These are phyloP conservation scores for Flaveria ramosissima DNA, from an alignment of 129 eudicot species.

Conservation along the genomic window DNA sequence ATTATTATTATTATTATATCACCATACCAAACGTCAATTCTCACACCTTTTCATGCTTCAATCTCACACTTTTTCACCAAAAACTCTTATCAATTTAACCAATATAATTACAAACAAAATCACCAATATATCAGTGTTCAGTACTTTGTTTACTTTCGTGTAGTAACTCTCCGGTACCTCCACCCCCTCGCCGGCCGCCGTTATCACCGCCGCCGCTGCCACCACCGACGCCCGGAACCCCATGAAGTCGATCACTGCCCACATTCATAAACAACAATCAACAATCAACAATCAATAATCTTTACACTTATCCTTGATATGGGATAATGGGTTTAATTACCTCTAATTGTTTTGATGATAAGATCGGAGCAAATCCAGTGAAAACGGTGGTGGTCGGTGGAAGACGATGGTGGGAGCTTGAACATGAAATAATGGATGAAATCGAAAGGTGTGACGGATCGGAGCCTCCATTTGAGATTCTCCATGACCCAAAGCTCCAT, in stretches of 20 bases:
- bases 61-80: conserved; percentile 15
- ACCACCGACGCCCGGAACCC: conserved; percentile 50
- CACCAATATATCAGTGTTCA: neutral
- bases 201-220: conserved; percentile 61
- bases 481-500: conserved; percentile 69
- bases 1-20: too few species aligned
- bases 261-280: conserved; percentile 12
- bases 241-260: conserved; percentile 49
- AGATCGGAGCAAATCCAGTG: conserved; percentile 45
- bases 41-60: conserved; percentile 29
- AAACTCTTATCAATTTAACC: neutral
- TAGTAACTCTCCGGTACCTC: conserved; percentile 42
- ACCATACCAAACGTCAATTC: conserved; percentile 19
- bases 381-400: neutral
- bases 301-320: neutral
- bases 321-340: conserved; percentile 21
- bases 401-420: conserved; percentile 22
- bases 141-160: conserved; percentile 55
- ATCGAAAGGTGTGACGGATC: conserved; percentile 62
- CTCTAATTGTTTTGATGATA: conserved; percentile 50
- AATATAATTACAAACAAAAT: conserved; percentile 10
- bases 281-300: too few species aligned
- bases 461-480: conserved; percentile 54
- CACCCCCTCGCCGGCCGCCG: conserved; percentile 42
- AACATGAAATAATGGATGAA: conserved; percentile 48